Evolutionary conservation across 106 monocot genomes (phyloP).

Genomic region (Dendrobium huoshanense): DNA sequence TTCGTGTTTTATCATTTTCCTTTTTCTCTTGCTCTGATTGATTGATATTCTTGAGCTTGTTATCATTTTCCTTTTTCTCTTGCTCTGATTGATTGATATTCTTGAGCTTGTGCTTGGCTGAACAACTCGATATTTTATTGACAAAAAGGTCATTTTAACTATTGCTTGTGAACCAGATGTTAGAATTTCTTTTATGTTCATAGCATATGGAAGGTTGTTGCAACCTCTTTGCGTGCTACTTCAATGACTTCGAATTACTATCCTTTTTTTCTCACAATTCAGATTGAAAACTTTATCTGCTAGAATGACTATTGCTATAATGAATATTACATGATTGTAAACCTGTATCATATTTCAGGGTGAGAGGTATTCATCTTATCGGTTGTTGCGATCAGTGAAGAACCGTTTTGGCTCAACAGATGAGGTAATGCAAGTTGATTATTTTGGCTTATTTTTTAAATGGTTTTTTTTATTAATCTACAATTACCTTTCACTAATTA

Average conservation of each 20-base stretch:
- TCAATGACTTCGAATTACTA: neutral
- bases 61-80: neutral
- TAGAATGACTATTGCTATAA: neutral
- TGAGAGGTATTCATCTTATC: constrained; percentile 73
- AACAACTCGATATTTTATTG: neutral
- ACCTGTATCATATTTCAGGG: constrained; percentile 35
- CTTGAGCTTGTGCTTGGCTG: neutral
- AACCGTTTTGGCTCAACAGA: constrained; percentile 96
- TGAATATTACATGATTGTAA: constrained; percentile 2
- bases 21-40: neutral
- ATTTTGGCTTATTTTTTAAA: neutral
- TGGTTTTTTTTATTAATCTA: neutral
- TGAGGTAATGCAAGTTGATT: constrained; percentile 43
- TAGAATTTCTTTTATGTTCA: neutral
- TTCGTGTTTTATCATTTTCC: neutral
- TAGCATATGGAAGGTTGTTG: neutral
- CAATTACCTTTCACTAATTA: neutral
- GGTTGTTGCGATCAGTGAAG: constrained; percentile 83
- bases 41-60: neutral
- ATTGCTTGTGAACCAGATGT: neutral
- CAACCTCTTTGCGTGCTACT: neutral
- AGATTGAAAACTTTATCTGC: neutral
- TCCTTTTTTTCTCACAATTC: neutral
- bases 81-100: neutral
- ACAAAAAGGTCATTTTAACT: neutral